Evolutionary conservation across 805 yeast genomes (phyloP).

Genomic region (Ogataea saltuana): DNA sequence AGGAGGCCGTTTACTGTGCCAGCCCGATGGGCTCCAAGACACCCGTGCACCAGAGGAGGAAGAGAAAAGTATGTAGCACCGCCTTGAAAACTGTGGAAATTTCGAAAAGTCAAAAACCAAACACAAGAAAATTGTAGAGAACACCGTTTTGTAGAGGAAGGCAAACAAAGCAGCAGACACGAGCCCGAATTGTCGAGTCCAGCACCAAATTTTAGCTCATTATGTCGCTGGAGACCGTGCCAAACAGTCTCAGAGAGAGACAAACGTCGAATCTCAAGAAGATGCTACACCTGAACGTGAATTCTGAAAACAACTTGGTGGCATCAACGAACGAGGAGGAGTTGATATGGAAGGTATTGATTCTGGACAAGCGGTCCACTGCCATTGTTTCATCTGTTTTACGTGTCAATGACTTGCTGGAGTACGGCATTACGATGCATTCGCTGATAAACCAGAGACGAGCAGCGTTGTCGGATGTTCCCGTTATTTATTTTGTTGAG

Average conservation of each 20-base stretch:
- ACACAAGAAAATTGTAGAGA: background rate
- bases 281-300: slow-evolving; percentile 84
- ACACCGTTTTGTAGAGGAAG: background rate
- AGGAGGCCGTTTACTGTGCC: too few species aligned
- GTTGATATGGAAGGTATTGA: slow-evolving; percentile 86
- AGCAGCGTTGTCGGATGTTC: slow-evolving; percentile 90
- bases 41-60: slow-evolving; percentile 5
- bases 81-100: too few species aligned
- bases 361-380: slow-evolving; percentile 79
- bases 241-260: slow-evolving; percentile 30
- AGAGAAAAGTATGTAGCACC: too few species aligned
- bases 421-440: slow-evolving; percentile 91
- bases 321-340: slow-evolving; percentile 60
- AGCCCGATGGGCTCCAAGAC: background rate
- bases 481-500: slow-evolving; percentile 87
- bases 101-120: background rate
- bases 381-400: slow-evolving; percentile 88
- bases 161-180: background rate
- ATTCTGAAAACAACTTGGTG: slow-evolving; percentile 56
- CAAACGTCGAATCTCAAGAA: slow-evolving; percentile 57
- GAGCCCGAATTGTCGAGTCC: too few species aligned
- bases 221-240: slow-evolving; percentile 23
- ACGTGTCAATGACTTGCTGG: slow-evolving; percentile 85
- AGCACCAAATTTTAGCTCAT: background rate
- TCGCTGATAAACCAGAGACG: slow-evolving; percentile 69